Percentiles rank a stretch among this genome's conserved stretches.
These are phyloP conservation scores for Tetraselmis striata DNA, from an alignment of 139 green algal genomes.

Conservation along the genomic window DNA sequence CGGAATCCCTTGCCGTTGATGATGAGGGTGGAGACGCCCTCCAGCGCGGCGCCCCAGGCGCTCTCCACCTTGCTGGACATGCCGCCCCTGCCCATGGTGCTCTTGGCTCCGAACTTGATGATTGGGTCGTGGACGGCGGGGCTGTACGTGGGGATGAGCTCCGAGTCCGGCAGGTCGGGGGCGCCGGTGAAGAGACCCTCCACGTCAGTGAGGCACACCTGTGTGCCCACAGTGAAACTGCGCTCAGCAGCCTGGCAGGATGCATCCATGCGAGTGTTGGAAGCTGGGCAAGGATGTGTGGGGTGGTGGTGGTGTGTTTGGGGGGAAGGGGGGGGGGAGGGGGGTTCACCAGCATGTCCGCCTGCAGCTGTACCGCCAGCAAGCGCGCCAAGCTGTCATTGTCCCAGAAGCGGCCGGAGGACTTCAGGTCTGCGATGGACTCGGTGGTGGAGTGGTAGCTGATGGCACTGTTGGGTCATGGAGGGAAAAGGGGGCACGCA, in stretches of 20 bases:
- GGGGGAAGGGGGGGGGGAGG: no score
- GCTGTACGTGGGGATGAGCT: conserved; percentile 42
- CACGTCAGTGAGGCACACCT: conserved; percentile 57
- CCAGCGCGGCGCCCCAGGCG: conserved; percentile 40
- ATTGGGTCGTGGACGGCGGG: conserved; percentile 31
- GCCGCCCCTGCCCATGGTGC: conserved; percentile 39
- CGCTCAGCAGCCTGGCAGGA: no score
- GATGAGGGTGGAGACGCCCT: conserved; percentile 44
- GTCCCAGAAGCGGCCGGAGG: conserved; percentile 42
- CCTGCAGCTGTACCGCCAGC: conserved; percentile 46
- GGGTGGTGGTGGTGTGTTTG: no score
- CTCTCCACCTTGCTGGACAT: conserved; percentile 53
- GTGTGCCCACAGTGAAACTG: no score
- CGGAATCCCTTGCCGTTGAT: conserved; percentile 34
- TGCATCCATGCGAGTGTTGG: no score
- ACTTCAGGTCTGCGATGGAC: conserved; percentile 1
- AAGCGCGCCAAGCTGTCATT: conserved; percentile 57
- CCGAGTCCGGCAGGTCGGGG: conserved; percentile 27
- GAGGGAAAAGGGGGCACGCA: background rate
- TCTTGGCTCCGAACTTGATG: conserved; percentile 40
- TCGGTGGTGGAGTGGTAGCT: conserved; percentile 5
- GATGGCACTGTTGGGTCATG: background rate
- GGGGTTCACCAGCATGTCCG: conserved; percentile 50
- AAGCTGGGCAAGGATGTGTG: no score
- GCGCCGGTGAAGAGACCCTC: conserved; percentile 49